Evolutionary conservation across 1,284 basidiomycete species (phyloP).

Genomic region (Mrakiaceae sp.): DNA sequence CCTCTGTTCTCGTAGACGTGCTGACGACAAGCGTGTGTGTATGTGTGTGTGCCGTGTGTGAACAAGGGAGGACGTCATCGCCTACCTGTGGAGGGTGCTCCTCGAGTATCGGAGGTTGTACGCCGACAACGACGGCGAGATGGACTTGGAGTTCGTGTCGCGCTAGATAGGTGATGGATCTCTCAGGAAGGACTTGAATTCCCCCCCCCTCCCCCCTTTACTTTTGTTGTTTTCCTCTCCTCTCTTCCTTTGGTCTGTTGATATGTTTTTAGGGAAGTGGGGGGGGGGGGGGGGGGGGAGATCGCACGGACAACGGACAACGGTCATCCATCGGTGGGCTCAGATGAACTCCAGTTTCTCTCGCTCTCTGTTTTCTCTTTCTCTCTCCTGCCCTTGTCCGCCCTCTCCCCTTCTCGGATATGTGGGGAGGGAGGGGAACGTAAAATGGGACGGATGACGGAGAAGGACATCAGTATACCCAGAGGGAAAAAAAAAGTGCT

Average conservation of each 20-base stretch:
- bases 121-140: background rate
- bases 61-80: background rate
- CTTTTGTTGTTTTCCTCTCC: background rate
- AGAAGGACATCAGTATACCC: background rate
- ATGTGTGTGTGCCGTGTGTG: background rate
- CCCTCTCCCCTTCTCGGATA: background rate
- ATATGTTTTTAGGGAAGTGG: background rate
- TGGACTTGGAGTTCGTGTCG: background rate
- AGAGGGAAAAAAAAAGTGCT: background rate
- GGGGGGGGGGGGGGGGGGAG: no score
- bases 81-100: slow-evolving; percentile 1
- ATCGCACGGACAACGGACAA: background rate
- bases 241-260: background rate
- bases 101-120: slow-evolving; percentile 3
- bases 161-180: no score
- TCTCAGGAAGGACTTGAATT: no score
- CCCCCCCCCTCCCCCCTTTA: background rate
- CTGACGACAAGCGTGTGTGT: no score
- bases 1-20: no score
- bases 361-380: no score
- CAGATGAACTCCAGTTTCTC: no score
- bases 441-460: background rate
- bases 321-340: no score
- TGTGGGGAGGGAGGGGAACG: background rate
- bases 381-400: background rate